Evolutionary conservation across 495 filamentous ascomycete genomes (phyloP), one percentile per base, ranked within the genome.

Genomic region (Neurospora sp.): DNA sequence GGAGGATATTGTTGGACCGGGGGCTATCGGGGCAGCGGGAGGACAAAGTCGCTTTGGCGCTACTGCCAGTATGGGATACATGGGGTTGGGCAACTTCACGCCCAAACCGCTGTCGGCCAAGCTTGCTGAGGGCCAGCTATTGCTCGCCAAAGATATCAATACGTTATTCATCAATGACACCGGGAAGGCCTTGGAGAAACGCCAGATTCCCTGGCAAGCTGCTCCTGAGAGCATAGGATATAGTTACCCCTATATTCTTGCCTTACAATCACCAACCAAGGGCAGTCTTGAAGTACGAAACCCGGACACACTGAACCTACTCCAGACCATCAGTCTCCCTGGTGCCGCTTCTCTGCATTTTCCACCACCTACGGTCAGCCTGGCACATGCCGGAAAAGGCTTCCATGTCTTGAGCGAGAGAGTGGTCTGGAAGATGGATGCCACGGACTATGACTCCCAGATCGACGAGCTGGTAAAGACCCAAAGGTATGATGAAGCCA

Each of bases 71-170:
- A 97, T 98, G 93, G 92, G 94, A 44, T 98, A 98, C 78, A 96
- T 98, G 86, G 95, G 94, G 3, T 90, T 99, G 77, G 94, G 94
- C 11, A 90, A 93, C 10, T 95, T 91, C 85, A 92, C 93, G 38
- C 96, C 96, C 14, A 94, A 94, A 77, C 96, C 96, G 8, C 84
- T 99, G 75, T 93, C 93, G 23, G 92, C 95, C 5, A 91, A 90
- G 72, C 84, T 99, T 9, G 87, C 87, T 5, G 93, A 95, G 72
- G 94, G 93, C 0, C 89, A 98, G 78, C 88, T 98, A 76, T 81
- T 99, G 77, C 85, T 99, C 16, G 93, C 96, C 11, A 98, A 97
- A 80, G 96, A 99, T 77, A 93, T 97, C 78, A 97, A 98, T 78
- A 96, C 94, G 1, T 85, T 97, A 54, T 99, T 98, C 77, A 92